Percentiles rank a stretch among this genome's conserved stretches.
Conservation (phyloP, 2,329 filamentous ascomycete genomes). For the Neofusicoccum sp. region DNA sequence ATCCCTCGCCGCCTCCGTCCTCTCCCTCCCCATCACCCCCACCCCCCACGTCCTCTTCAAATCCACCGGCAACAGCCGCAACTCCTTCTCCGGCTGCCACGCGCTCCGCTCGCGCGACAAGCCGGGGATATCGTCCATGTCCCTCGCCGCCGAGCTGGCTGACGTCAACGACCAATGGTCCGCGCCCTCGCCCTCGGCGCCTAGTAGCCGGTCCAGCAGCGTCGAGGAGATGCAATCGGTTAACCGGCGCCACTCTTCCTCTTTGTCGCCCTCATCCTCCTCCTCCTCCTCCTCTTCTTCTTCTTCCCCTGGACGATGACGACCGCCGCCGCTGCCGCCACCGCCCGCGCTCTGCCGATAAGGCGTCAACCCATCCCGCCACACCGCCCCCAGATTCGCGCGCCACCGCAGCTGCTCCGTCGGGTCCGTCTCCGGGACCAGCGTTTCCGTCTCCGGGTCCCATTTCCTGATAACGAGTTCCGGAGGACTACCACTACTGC, state of each 20-base stretch:
- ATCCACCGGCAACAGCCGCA: conserved; percentile 61
- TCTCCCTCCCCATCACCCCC: conserved; percentile 62
- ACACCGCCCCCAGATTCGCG: conserved; percentile 59
- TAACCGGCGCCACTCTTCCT: conserved; percentile 56
- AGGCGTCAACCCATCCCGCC: conserved; percentile 55
- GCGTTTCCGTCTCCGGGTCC: conserved; percentile 51
- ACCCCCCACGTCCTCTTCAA: conserved; percentile 64
- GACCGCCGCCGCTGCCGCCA: conserved; percentile 33
- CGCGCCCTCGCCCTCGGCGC: conserved; percentile 40
- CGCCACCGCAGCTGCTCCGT: conserved; percentile 52
- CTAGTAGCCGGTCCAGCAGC: conserved; percentile 55
- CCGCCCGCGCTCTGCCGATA: conserved; percentile 47
- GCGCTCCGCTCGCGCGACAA: conserved; percentile 40
- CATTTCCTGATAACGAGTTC: conserved; percentile 61
- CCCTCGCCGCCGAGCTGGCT: conserved; percentile 57
- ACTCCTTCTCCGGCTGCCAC: conserved; percentile 40
- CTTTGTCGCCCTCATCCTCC: conserved; percentile 42
- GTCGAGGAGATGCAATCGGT: conserved; percentile 54
- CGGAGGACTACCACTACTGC: conserved; percentile 31
- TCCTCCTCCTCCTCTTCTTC: conserved; percentile 43
- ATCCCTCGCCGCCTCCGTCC: conserved; percentile 65
- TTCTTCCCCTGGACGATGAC: conserved; percentile 1
- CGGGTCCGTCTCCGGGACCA: conserved; percentile 45
- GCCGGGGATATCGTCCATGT: conserved; percentile 63
- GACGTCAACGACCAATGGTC: conserved; percentile 61